These are phyloP conservation scores for Omphalotus olearius DNA, from an alignment of 1,284 basidiomycete species.

Conservation along the genomic window DNA sequence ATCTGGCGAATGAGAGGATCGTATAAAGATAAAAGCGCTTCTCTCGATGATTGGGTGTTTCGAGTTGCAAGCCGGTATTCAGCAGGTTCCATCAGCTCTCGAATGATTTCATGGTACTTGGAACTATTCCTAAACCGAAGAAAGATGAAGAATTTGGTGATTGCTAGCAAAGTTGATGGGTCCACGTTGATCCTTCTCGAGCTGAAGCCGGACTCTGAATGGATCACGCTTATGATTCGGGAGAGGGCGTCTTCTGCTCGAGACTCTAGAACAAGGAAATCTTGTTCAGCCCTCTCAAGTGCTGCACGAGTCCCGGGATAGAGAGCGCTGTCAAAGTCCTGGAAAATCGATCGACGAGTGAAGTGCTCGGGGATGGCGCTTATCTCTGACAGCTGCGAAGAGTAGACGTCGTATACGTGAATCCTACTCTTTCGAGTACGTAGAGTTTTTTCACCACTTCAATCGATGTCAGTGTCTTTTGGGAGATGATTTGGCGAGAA, in stretches of 20 bases:
- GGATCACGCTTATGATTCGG: constrained; percentile 21
- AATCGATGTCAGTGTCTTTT: constrained; percentile 12
- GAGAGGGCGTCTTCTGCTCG: constrained; percentile 35
- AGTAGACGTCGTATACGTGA: constrained; percentile 47
- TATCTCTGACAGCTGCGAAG: constrained; percentile 42
- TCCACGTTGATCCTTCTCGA: no score
- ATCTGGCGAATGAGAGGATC: constrained; percentile 12
- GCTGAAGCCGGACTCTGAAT: no score
- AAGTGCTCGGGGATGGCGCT: constrained; percentile 23
- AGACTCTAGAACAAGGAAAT: constrained; percentile 37
- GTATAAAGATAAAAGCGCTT: constrained; percentile 5
- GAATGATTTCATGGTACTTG: constrained; percentile 33
- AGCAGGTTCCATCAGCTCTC: constrained; percentile 10
- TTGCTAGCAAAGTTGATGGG: not conserved
- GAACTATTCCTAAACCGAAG: constrained; percentile 51
- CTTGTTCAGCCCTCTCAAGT: constrained; percentile 34
- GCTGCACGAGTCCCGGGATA: constrained; percentile 30
- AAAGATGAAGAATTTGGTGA: constrained; percentile 43
- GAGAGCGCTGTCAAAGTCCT: constrained; percentile 34
- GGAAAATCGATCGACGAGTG: constrained; percentile 32
- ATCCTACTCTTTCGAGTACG: constrained; percentile 28
- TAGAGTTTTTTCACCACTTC: constrained; percentile 10
- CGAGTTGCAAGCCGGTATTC: not conserved
- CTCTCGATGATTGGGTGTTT: not conserved
- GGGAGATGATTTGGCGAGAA: not conserved